Conservation (phyloP, 2,329 filamentous ascomycete genomes). For the Pleomassaria siparia region DNA sequence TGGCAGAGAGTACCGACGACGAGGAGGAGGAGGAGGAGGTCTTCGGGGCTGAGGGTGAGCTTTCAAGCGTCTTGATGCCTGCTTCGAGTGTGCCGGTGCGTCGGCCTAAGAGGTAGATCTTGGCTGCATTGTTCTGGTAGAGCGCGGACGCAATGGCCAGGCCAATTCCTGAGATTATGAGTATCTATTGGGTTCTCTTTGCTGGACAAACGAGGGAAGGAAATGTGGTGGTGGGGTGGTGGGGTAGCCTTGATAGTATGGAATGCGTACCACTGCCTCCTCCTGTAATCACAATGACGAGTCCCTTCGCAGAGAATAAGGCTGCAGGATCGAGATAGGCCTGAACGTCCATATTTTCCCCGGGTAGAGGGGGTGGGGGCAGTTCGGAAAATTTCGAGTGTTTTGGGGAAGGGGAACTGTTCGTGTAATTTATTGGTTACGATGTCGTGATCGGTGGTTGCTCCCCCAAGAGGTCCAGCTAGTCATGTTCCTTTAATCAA, state of each 20-base stretch:
- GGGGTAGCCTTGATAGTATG: slow-evolving; percentile 24
- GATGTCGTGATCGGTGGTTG: too few species aligned
- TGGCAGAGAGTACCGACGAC: slow-evolving; percentile 44
- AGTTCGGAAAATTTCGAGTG: too few species aligned
- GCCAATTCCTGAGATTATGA: slow-evolving; percentile 35
- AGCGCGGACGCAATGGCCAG: slow-evolving; percentile 46
- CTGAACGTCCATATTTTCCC: slow-evolving; percentile 41
- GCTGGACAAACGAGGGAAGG: not conserved
- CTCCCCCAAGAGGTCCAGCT: too few species aligned
- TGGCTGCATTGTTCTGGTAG: slow-evolving; percentile 44
- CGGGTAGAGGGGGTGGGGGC: too few species aligned
- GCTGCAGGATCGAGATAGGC: slow-evolving; percentile 34
- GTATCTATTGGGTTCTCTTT: not conserved
- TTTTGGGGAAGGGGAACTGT: not conserved
- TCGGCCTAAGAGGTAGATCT: slow-evolving; percentile 51
- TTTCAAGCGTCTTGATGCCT: slow-evolving; percentile 39
- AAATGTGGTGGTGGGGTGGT: slow-evolving; percentile 19
- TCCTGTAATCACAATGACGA: slow-evolving; percentile 46
- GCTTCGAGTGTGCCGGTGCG: slow-evolving; percentile 44
- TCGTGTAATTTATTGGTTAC: not conserved
- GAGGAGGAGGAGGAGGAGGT: slow-evolving; percentile 11
- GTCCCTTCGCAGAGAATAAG: slow-evolving; percentile 44
- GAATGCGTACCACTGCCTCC: slow-evolving; percentile 43
- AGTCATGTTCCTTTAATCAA: too few species aligned
- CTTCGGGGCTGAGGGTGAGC: slow-evolving; percentile 30